These are phyloP conservation scores for Imleria badia DNA, from an alignment of 768 basidiomycete genomes.

Conservation along the genomic window DNA sequence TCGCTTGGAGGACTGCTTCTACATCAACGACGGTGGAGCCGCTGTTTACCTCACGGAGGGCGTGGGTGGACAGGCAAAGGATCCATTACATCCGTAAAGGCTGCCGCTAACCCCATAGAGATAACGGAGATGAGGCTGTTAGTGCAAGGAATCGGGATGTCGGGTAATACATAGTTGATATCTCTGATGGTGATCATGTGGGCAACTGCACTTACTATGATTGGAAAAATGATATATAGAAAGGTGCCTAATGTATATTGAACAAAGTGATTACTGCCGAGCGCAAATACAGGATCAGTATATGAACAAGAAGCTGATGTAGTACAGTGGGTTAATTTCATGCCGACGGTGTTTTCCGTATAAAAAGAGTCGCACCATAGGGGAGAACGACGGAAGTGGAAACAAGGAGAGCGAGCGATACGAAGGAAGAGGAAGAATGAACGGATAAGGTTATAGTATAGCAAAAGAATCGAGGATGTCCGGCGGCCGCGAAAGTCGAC, in stretches of 20 bases:
- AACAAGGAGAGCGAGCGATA: conserved; percentile 17
- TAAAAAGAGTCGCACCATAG: conserved; percentile 10
- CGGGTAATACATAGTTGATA: neutral
- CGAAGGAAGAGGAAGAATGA: conserved; percentile 14
- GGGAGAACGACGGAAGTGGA: neutral
- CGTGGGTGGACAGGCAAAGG: conserved; percentile 57
- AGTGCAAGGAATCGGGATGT: neutral
- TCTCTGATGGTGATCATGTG: neutral
- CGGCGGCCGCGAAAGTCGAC: conserved; percentile 4
- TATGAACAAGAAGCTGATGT: conserved; percentile 26
- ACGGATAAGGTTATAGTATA: conserved; percentile 20
- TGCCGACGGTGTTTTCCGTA: conserved; percentile 12
- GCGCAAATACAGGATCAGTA: conserved; percentile 28
- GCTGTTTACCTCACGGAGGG: conserved; percentile 61
- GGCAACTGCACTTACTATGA: neutral
- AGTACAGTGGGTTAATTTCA: conserved; percentile 24
- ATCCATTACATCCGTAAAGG: conserved; percentile 36
- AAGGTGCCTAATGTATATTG: conserved; percentile 18
- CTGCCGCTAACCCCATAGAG: conserved; percentile 11
- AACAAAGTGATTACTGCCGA: conserved; percentile 25
- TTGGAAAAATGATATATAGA: conserved; percentile 8
- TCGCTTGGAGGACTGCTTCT: conserved; percentile 83
- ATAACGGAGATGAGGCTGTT: conserved; percentile 23
- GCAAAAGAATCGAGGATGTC: conserved; percentile 8
- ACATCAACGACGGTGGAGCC: conserved; percentile 52